Conservation (phyloP, 1,284 basidiomycete genomes). For the Athelia sp. region DNA sequence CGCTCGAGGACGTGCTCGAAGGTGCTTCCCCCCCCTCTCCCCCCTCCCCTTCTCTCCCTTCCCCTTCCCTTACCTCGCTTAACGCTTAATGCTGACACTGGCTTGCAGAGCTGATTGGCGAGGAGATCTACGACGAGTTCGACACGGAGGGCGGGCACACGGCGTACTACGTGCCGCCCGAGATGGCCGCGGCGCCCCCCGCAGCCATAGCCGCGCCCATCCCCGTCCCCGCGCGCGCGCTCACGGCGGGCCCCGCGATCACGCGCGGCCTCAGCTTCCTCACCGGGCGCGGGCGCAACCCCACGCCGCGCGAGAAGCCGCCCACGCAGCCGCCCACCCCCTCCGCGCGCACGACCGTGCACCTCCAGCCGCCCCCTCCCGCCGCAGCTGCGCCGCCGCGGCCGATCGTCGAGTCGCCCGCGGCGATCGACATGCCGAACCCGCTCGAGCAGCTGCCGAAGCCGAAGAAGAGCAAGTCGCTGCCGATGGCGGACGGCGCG, state of each 20-base stretch:
- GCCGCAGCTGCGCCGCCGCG: not conserved
- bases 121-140: conserved; percentile 89
- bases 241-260: conserved; percentile 15
- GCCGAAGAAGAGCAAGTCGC: conserved; percentile 10
- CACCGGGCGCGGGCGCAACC: conserved; percentile 55
- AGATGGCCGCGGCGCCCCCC: conserved; percentile 25
- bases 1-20: conserved; percentile 89
- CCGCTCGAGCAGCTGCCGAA: conserved; percentile 14
- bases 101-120: conserved; percentile 73
- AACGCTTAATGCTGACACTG: no score
- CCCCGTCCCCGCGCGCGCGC: conserved; percentile 7
- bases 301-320: conserved; percentile 31
- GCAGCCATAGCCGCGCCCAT: conserved; percentile 8
- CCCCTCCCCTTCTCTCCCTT: conserved; percentile 2
- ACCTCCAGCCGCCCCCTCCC: not conserved
- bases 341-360: conserved; percentile 5
- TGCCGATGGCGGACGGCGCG: no score
- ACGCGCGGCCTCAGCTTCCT: conserved; percentile 46
- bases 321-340: not conserved
- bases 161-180: conserved; percentile 29
- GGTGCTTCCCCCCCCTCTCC: conserved; percentile 33
- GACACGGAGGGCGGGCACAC: conserved; percentile 67
- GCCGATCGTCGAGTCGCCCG: conserved; percentile 8
- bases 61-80: no score
- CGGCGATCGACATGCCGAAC: conserved; percentile 3